These are phyloP conservation scores for Yamadazyma diddensiae DNA, from an alignment of 1,139 yeast genomes.

Conservation along the genomic window DNA sequence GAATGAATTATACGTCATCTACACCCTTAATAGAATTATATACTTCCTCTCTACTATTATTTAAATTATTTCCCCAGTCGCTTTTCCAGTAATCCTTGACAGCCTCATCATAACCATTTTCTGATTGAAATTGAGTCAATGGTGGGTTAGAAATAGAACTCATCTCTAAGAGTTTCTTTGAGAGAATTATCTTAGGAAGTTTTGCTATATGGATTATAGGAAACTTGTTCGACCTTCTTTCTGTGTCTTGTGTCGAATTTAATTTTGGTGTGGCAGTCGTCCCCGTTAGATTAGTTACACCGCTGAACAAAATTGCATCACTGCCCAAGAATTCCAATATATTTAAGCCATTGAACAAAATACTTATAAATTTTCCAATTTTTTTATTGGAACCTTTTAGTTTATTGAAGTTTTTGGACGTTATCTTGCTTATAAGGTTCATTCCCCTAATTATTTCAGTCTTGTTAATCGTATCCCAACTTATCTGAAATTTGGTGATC, in stretches of 20 bases:
- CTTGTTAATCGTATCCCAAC: not conserved
- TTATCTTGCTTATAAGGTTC: conserved; percentile 4
- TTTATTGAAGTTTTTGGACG: conserved; percentile 1
- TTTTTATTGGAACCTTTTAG: conserved; percentile 10
- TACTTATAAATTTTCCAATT: conserved; percentile 8
- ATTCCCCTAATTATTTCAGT: conserved; percentile 5
- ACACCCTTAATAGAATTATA: too few species aligned
- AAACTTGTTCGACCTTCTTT: not conserved
- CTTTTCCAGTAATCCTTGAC: too few species aligned
- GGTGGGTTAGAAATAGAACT: conserved; percentile 62
- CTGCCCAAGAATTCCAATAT: conserved; percentile 6
- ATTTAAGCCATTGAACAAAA: conserved; percentile 10
- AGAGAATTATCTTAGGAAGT: not conserved
- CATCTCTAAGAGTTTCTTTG: not conserved
- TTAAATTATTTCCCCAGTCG: too few species aligned
- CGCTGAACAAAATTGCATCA: not conserved
- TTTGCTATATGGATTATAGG: conserved; percentile 7
- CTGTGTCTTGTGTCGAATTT: too few species aligned
- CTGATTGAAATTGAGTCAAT: too few species aligned
- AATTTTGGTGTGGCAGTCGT: too few species aligned
- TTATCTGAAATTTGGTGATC: conserved; percentile 1
- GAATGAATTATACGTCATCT: too few species aligned
- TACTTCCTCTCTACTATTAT: too few species aligned
- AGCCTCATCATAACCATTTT: too few species aligned
- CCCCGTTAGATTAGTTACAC: too few species aligned